Base-by-base conservation (phyloP, 306 rosid species). In the Fagus sylvatica region DNA sequence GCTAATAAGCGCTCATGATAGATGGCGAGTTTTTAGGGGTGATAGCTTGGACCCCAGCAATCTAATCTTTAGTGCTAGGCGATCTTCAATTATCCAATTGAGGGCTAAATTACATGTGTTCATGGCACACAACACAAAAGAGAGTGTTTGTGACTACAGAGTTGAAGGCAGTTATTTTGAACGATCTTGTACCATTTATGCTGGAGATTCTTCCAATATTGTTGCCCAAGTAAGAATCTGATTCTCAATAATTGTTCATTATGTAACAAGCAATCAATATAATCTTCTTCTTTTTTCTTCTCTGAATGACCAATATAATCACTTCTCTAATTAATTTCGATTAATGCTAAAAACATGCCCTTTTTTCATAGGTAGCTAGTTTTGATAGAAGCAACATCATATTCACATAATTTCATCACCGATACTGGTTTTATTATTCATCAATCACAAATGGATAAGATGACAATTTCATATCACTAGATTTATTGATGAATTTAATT, bases 151-250 rank as follows among this genome's bases (percentile, higher is more conserved):
- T 76, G 95, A 88, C 76, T 88, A 77, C 78, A 85, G 41, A 77
- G 78, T 90, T 1, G 78, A 85, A 76, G 95, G 91, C 62, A 88
- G 86, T 17, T 88, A 91, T 89, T 73, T 62, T 7, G 89, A 90
- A 33, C 64, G 80, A 51, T 83, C 91, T 37, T 90, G 89, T 73
- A 79, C 78, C 53, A 16, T 90, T 68, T 78, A 88, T 80, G 89
- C 82, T 10, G 88, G 89, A 61, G 82, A 88, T 53, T 83, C 87
- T 54, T 81, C 75, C 34, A 75, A 41, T 59, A 57, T 86, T 9
- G 62, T 69, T 48, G 88, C 86, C 19, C 81, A 86, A 77, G 89
- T 85, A 60, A 59, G 43, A 10, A 61, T 37, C 70, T 33, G 9
- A 16, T 1, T 30, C 32, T 69, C 54, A 4, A 13, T 30, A 30